Evolutionary conservation across 2,329 filamentous ascomycete species (phyloP).

Genomic region (Fusarium sp.): DNA sequence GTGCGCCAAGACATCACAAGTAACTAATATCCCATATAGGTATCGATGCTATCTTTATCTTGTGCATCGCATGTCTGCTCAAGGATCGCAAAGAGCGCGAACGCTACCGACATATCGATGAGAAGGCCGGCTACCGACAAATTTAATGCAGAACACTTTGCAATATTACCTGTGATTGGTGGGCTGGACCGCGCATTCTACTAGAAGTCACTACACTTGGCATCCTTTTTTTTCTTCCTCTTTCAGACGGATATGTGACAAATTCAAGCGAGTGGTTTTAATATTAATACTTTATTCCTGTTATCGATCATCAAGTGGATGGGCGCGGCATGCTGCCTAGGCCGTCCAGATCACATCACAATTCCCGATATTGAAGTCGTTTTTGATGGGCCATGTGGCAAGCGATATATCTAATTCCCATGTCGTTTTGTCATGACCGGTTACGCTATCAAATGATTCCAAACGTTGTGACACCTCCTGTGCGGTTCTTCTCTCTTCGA

Average conservation of each 20-base stretch:
- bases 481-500: slow-evolving; percentile 37
- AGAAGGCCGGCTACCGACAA: slow-evolving; percentile 71
- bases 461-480: slow-evolving; percentile 42
- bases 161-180: slow-evolving; percentile 13
- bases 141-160: slow-evolving; percentile 48
- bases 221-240: slow-evolving; percentile 8
- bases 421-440: slow-evolving; percentile 10
- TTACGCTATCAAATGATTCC: slow-evolving; percentile 31
- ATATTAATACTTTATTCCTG: slow-evolving; percentile 20
- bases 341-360: background rate
- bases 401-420: slow-evolving; percentile 3
- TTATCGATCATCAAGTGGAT: background rate
- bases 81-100: slow-evolving; percentile 84
- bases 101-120: slow-evolving; percentile 82
- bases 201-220: slow-evolving; percentile 5
- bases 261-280: slow-evolving; percentile 24
- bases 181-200: background rate
- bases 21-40: slow-evolving; percentile 47
- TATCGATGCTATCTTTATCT: slow-evolving; percentile 73
- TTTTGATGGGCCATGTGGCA: background rate
- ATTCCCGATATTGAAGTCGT: slow-evolving; percentile 1
- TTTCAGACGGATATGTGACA: slow-evolving; percentile 21
- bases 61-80: slow-evolving; percentile 78
- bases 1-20: background rate
- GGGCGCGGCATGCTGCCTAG: background rate